These are phyloP conservation scores for Marchantia polymorpha DNA, from an alignment of 225 moss, liverwort and hornwort genomes.

Conservation along the genomic window DNA sequence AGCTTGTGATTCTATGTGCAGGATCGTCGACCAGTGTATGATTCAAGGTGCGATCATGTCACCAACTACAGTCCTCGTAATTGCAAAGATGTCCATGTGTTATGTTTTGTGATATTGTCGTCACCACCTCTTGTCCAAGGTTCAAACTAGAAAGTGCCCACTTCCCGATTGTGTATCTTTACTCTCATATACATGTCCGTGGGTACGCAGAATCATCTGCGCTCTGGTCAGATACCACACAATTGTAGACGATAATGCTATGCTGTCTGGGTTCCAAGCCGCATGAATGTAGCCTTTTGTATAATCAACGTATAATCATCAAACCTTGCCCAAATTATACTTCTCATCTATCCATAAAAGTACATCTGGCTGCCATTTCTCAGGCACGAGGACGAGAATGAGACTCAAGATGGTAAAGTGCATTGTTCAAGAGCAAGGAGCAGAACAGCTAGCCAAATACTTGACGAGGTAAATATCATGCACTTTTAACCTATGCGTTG, in stretches of 20 bases:
- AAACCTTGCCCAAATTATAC: background rate
- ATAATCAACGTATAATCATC: too few relatives aligned
- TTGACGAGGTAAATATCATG: slow-evolving; percentile 59
- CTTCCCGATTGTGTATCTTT: background rate
- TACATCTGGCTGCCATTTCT: background rate
- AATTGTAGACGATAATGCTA: too few relatives aligned
- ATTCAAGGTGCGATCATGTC: slow-evolving; percentile 1
- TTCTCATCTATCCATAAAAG: background rate
- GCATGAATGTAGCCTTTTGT: too few relatives aligned
- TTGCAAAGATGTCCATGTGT: background rate
- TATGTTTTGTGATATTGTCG: background rate
- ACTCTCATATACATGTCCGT: too few relatives aligned
- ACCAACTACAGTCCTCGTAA: background rate
- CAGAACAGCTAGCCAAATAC: slow-evolving; percentile 60
- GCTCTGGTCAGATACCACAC: too few relatives aligned
- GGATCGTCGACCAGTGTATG: slow-evolving; percentile 19
- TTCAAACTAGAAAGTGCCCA: background rate
- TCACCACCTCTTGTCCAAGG: background rate
- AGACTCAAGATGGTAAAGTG: slow-evolving; percentile 48
- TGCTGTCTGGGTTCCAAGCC: too few relatives aligned
- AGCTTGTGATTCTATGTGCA: background rate
- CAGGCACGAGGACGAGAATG: slow-evolving; percentile 61
- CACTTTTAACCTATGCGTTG: background rate
- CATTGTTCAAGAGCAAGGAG: slow-evolving; percentile 91
- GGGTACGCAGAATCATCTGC: too few relatives aligned